These are phyloP conservation scores for Ajuga chamaepitys DNA, from an alignment of 257 asterid species.

Conservation along the genomic window DNA sequence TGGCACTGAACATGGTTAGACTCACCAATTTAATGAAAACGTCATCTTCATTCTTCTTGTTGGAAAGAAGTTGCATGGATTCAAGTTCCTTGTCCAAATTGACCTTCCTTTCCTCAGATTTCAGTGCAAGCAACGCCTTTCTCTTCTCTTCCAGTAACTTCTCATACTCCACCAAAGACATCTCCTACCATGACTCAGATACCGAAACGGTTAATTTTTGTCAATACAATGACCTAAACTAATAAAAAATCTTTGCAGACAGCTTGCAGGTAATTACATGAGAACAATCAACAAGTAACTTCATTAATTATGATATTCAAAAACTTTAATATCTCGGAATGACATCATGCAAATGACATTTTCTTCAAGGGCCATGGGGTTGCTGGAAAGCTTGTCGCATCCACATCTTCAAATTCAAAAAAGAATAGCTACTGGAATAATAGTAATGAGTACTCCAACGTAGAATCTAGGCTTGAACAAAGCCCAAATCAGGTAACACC, in stretches of 20 bases:
- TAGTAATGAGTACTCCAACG: not conserved
- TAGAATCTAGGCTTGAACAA: not conserved
- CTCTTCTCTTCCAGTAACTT: constrained; percentile 64
- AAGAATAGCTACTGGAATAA: not conserved
- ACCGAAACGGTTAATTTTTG: too few relatives aligned
- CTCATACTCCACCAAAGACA: constrained; percentile 72
- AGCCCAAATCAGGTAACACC: not conserved
- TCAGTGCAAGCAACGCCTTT: constrained; percentile 40
- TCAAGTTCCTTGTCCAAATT: constrained; percentile 51
- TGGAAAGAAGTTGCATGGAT: constrained; percentile 60
- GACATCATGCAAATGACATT: not conserved
- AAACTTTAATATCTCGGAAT: not conserved
- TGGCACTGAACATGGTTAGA: not conserved
- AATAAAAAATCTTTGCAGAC: too few relatives aligned
- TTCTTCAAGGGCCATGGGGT: too few relatives aligned
- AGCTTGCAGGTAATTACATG: not conserved
- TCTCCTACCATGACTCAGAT: constrained; percentile 32
- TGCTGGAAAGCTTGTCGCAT: too few relatives aligned
- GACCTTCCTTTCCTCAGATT: constrained; percentile 63
- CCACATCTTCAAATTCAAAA: too few relatives aligned
- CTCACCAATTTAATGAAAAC: constrained; percentile 57
- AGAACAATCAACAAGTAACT: not conserved
- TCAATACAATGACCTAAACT: too few relatives aligned
- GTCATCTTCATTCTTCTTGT: constrained; percentile 59
- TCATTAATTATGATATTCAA: not conserved